Base-by-base conservation (phyloP, 345 rosid species). In the Corymbia maculata region DNA sequence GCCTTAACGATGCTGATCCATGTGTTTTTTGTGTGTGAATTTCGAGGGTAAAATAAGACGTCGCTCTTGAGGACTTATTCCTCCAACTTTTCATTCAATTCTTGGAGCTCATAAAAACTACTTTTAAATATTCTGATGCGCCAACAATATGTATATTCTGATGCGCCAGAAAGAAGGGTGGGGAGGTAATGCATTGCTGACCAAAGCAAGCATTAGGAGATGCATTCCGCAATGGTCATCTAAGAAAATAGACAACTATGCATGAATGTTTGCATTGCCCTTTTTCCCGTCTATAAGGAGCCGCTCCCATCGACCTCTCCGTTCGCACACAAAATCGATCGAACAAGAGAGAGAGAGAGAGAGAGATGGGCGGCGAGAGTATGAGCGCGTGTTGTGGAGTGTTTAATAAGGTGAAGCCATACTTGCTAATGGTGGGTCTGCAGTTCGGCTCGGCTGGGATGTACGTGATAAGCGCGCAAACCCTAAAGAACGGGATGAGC, bases 401-500 rank as follows among this genome's bases (percentile, higher is more conserved):
- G 24, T 89, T 93, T 36, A 85, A 79, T 44, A 92, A 92, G 88
- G 86, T 87, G 32, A 94, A 89, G 82, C 98, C 98, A 19, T 95
- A 92, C 91, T 66, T 95, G n/a, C 92, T 97, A 24, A 94, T 95
- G 98, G 91, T 95, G 57, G 92, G 89, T 88, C 88, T 95, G 93
- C 97, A 95, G 91, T 91, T 97, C 85, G 98, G 95, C 15, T 88
- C 91, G 22, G 96, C 96, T 4, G 98, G 99, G 42, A 94, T 86
- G 70, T 95, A 93, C 91, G 94, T 95, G 86, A 90, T 97, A 61
- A 89, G 92, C 90, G 92, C 90, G 94, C 90, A 87, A 1, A 94
- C 95, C 85, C 97, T 95, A n/a, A 95, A 92, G 53, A 93, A 90
- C 45, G 98, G 99, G 90, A 96, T 95, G 95, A 96, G 95, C 85